phyloP scores from a whole-genome alignment of 164 flowering plant genomes.

The Cinnamomum chago region DNA sequence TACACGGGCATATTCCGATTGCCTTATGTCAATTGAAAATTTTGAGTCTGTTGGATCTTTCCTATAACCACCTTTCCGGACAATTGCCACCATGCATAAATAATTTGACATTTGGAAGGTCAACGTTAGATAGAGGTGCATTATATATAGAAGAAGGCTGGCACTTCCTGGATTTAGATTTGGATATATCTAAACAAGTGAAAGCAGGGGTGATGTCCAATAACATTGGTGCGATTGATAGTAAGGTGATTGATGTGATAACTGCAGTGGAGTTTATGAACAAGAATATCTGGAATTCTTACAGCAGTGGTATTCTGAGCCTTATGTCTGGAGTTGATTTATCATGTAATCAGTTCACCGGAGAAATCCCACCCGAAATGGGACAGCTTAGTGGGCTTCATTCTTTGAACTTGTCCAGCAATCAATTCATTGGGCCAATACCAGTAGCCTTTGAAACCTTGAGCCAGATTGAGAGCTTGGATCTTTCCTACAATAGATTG shows the following conservation, averaged over 20 bases:
- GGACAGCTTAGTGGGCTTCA: slow-evolving; percentile 11
- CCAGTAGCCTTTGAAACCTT: slow-evolving; percentile 13
- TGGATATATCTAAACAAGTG: background rate
- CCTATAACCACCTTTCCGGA: slow-evolving; percentile 14
- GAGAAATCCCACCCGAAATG: slow-evolving; percentile 20
- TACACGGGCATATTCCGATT: slow-evolving; percentile 11
- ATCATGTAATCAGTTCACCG: slow-evolving; percentile 19
- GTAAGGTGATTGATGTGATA: background rate
- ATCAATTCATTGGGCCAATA: slow-evolving; percentile 11
- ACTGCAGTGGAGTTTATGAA: slow-evolving; percentile 12
- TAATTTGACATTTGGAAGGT: slow-evolving; percentile 1
- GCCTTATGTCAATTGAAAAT: slow-evolving; percentile 4
- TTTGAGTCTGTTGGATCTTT: slow-evolving; percentile 12
- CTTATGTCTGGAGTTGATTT: slow-evolving; percentile 21
- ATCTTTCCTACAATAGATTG: slow-evolving; percentile 11
- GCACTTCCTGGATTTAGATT: too few relatives aligned
- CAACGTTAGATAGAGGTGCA: background rate
- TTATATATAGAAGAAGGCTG: background rate
- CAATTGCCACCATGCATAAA: slow-evolving; percentile 9
- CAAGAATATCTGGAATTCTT: slow-evolving; percentile 8
- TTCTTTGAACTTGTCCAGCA: slow-evolving; percentile 16
- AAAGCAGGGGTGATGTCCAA: too few relatives aligned
- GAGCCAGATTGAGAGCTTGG: slow-evolving; percentile 13
- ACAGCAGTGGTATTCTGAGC: background rate
- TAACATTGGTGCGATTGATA: accelerated